Conservation (phyloP, 2,329 filamentous ascomycete genomes). For the Boeremia exigua region DNA sequence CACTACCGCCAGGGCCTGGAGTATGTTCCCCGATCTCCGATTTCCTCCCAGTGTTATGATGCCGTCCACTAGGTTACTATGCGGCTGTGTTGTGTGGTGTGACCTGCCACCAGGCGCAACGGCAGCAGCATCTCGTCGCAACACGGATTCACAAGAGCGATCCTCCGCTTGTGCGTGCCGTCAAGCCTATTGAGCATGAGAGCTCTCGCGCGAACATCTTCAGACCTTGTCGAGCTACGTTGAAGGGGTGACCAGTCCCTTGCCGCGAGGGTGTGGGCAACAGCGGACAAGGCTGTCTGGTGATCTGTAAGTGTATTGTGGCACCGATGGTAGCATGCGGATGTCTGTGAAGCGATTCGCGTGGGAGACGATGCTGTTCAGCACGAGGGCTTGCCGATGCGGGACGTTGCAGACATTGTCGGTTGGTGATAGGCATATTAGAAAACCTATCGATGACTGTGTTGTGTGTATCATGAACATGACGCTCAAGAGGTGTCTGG, state of each 20-base stretch:
- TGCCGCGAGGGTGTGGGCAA: neutral
- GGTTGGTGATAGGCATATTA: conserved; percentile 3
- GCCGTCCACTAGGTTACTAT: conserved; percentile 8
- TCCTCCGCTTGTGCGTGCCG: conserved; percentile 7
- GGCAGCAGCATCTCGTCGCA: conserved; percentile 6
- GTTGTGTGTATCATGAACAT: too few species aligned
- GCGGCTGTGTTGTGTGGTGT: conserved; percentile 10
- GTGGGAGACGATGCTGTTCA: conserved; percentile 8
- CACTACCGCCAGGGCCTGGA: too few species aligned
- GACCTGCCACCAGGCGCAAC: conserved; percentile 11
- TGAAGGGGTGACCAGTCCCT: conserved; percentile 3
- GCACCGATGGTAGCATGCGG: conserved; percentile 13
- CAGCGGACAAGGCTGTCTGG: conserved; percentile 14
- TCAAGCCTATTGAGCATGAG: conserved; percentile 11
- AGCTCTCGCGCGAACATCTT: conserved; percentile 30
- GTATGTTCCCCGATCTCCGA: too few species aligned
- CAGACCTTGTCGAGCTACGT: conserved; percentile 10
- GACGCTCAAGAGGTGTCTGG: too few species aligned
- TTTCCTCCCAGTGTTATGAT: conserved; percentile 9
- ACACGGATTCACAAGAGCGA: conserved; percentile 6
- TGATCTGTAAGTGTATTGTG: conserved; percentile 14
- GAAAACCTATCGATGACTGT: too few species aligned
- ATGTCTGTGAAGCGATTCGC: conserved; percentile 9
- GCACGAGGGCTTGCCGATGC: conserved; percentile 9
- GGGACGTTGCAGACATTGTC: conserved; percentile 21